A percentile compares a stretch with the other conserved stretches of the same genome.
phyloP scores from a whole-genome alignment of 768 basidiomycete species.

The Boletus vermiculosoides region DNA sequence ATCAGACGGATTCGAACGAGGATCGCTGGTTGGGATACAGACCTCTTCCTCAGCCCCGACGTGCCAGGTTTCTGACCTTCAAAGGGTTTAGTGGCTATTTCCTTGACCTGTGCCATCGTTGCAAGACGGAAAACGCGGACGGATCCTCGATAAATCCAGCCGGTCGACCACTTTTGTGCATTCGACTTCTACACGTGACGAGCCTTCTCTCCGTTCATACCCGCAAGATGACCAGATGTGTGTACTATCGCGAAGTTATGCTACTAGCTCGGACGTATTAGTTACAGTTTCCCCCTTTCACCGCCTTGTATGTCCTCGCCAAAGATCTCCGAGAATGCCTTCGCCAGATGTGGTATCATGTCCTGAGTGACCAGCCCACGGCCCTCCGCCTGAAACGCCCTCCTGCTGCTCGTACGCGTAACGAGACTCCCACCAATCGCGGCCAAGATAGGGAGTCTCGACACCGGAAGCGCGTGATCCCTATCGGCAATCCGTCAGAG shows the following conservation, averaged over 20 bases:
- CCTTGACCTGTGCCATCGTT: slow-evolving; percentile 54
- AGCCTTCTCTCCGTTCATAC: neutral
- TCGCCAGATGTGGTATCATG: slow-evolving; percentile 63
- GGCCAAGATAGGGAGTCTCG: slow-evolving; percentile 77
- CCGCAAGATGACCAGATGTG: neutral
- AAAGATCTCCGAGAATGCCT: slow-evolving; percentile 73
- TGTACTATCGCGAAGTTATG: neutral
- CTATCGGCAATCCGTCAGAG: slow-evolving; percentile 33
- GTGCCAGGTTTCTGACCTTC: slow-evolving; percentile 98
- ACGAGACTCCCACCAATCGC: slow-evolving; percentile 86
- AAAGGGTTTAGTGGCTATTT: slow-evolving; percentile 79
- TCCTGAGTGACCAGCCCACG: slow-evolving; percentile 82
- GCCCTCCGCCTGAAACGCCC: slow-evolving; percentile 74
- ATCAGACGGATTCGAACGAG: slow-evolving; percentile 23
- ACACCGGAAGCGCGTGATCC: slow-evolving; percentile 52
- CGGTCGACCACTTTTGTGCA: slow-evolving; percentile 16
- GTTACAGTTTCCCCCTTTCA: slow-evolving; percentile 34
- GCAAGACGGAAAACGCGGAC: neutral
- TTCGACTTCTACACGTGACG: slow-evolving; percentile 25
- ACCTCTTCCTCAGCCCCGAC: slow-evolving; percentile 96
- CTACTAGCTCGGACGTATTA: neutral
- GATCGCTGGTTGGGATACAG: slow-evolving; percentile 8
- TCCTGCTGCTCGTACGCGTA: slow-evolving; percentile 77
- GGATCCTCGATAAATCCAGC: neutral
- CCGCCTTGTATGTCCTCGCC: slow-evolving; percentile 40